These are phyloP conservation scores for Dendrobium chrysotoxum DNA, from an alignment of 106 monocot species.

Conservation along the genomic window DNA sequence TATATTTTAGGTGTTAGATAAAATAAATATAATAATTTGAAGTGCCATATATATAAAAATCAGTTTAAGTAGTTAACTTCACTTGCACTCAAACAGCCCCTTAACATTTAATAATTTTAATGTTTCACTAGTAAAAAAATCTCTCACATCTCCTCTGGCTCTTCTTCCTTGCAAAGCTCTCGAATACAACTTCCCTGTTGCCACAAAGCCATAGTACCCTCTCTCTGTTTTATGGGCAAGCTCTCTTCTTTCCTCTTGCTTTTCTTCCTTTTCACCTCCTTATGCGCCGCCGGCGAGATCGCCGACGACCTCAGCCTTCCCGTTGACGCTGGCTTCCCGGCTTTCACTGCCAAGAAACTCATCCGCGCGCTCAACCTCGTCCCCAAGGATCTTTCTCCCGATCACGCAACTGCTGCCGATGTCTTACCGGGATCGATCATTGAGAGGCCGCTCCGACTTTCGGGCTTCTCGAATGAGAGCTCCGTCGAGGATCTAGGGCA, in stretches of 20 bases:
- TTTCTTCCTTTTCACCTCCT: neutral
- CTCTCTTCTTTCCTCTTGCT: neutral
- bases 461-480: conserved; percentile 22
- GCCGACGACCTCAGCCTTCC: conserved; percentile 16
- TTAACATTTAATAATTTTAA: too few species aligned
- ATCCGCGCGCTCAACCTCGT: conserved; percentile 65
- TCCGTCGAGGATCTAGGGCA: conserved; percentile 57
- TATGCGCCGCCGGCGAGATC: neutral
- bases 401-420: neutral
- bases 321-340: conserved; percentile 20
- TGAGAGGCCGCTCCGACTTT: conserved; percentile 41
- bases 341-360: conserved; percentile 37
- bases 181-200: too few species aligned
- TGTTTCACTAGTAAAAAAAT: too few species aligned
- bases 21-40: too few species aligned
- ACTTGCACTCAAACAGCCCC: too few species aligned
- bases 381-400: conserved; percentile 37
- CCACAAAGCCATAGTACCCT: neutral
- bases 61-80: too few species aligned
- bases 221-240: neutral
- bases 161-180: too few species aligned
- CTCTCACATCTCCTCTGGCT: too few species aligned
- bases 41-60: too few species aligned
- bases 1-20: too few species aligned
- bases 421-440: conserved; percentile 24